Evolutionary conservation across 2,329 filamentous ascomycete species (phyloP).

Genomic region (Colletotrichum sojae): DNA sequence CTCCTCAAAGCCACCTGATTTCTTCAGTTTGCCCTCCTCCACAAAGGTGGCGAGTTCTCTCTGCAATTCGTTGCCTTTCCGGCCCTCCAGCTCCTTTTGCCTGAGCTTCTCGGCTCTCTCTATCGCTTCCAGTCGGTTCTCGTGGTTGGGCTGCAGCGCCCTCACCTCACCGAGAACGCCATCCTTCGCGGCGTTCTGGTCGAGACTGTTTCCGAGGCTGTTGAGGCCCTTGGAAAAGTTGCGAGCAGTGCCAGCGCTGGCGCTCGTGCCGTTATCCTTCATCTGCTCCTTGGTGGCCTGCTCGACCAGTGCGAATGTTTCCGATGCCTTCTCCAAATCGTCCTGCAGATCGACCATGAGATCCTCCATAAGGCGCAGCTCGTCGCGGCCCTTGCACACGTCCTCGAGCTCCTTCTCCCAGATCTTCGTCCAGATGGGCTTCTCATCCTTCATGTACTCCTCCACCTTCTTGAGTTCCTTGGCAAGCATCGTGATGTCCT

Average conservation of each 20-base stretch:
- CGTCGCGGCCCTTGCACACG: slow-evolving; percentile 94
- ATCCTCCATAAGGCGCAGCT: slow-evolving; percentile 96
- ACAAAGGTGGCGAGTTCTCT: slow-evolving; percentile 90
- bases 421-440: slow-evolving; percentile 98
- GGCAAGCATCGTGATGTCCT: slow-evolving; percentile 85
- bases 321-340: slow-evolving; percentile 92
- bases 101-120: slow-evolving; percentile 95
- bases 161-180: slow-evolving; percentile 93
- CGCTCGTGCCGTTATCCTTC: slow-evolving; percentile 75
- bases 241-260: slow-evolving; percentile 65
- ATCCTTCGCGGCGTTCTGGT: slow-evolving; percentile 89
- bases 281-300: slow-evolving; percentile 99
- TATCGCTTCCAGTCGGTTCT: slow-evolving; percentile 92
- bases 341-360: slow-evolving; percentile 92
- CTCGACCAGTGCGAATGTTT: slow-evolving; percentile 95
- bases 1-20: slow-evolving; percentile 95
- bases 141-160: slow-evolving; percentile 94
- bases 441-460: slow-evolving; percentile 91
- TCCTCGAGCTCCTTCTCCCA: slow-evolving; percentile 98
- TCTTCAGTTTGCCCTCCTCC: slow-evolving; percentile 91
- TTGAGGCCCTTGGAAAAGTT: slow-evolving; percentile 68
- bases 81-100: slow-evolving; percentile 87
- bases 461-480: slow-evolving; percentile 95
- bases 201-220: slow-evolving; percentile 67
- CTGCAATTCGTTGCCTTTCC: slow-evolving; percentile 82